Evolutionary conservation across 345 rosid genomes (phyloP), one percentile per base, ranked within the genome.

Genomic region (Syzygium aromaticum): DNA sequence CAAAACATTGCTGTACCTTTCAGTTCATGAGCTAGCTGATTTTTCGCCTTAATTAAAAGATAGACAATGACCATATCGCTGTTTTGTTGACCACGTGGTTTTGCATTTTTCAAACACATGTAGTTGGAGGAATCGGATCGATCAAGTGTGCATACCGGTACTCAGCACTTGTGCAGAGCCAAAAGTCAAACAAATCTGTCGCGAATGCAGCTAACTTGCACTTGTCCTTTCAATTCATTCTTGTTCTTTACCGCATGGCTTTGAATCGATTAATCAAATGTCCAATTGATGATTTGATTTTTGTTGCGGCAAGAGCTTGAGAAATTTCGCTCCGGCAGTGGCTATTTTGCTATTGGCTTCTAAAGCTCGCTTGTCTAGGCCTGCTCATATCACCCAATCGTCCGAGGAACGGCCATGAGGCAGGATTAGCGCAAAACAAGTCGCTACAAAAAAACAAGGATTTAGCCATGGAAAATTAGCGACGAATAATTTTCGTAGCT

Each of bases 381-480:
- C 9, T 28, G 33, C 8, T 61, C 73, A 6, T 0, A n/a, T n/a
- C 33, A 61, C 33, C 19, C n/a, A 33, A 38, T 1, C 10, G 0
- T 67, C 17, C 3, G 46, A 30, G 23, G 43, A 67, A 4, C 1
- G 78, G 43, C 78, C 3, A 22, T 19, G 5, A 38, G 78, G 23
- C 73, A 16, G 43, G 43, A 30, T 19, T 2, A 30, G 78, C 78
- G 5, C 12, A 8, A 12, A 67, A 67, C 23, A 3, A 30, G 43
- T n/a, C n/a, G n/a, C n/a, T n/a, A n/a, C n/a, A n/a, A n/a, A n/a
- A n/a, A n/a, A n/a, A n/a, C n/a, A n/a, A n/a, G n/a, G n/a, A n/a
- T n/a, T n/a, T n/a, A n/a, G n/a, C n/a, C n/a, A n/a, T n/a, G n/a
- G n/a, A n/a, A n/a, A n/a, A n/a, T n/a, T n/a, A n/a, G n/a, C n/a